Conservation (phyloP, 2,329 filamentous ascomycete species). For the Metarhizium robertsii region DNA sequence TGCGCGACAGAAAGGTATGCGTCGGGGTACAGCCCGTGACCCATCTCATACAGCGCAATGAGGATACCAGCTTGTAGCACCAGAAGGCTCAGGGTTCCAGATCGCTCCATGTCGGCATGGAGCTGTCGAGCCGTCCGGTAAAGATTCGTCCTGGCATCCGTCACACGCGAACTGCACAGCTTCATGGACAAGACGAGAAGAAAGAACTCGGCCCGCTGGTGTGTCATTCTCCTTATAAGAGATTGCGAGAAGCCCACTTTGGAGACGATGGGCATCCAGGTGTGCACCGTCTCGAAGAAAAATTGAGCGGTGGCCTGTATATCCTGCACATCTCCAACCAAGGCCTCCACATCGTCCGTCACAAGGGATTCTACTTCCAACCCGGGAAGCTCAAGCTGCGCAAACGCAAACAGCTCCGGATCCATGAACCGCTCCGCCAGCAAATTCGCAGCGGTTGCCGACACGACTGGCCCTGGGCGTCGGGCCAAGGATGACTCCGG, state of each 20-base stretch:
- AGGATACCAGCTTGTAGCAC: too few relatives aligned
- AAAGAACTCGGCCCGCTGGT: slow-evolving; percentile 3
- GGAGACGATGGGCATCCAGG: slow-evolving; percentile 10
- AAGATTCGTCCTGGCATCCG: too few relatives aligned
- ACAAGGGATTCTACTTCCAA: neutral
- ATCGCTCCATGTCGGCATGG: too few relatives aligned
- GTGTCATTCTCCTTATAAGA: too few relatives aligned
- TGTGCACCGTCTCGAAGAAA: slow-evolving; percentile 8
- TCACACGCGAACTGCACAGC: too few relatives aligned
- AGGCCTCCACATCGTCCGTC: neutral
- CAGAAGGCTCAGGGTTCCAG: too few relatives aligned
- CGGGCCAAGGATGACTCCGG: neutral
- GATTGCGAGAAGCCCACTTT: slow-evolving; percentile 5
- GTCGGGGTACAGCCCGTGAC: too few relatives aligned
- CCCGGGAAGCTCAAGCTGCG: neutral
- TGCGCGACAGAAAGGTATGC: too few relatives aligned
- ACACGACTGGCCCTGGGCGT: neutral
- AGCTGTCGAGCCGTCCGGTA: too few relatives aligned
- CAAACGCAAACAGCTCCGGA: neutral
- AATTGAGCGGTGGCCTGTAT: slow-evolving; percentile 6
- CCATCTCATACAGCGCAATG: too few relatives aligned
- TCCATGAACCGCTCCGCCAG: slow-evolving; percentile 2
- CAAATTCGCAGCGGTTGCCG: neutral
- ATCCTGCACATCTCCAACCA: slow-evolving; percentile 5
- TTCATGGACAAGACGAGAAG: too few relatives aligned